Evolutionary conservation across 805 yeast species (phyloP).

Genomic region (Metschnikowia cerradonensis): DNA sequence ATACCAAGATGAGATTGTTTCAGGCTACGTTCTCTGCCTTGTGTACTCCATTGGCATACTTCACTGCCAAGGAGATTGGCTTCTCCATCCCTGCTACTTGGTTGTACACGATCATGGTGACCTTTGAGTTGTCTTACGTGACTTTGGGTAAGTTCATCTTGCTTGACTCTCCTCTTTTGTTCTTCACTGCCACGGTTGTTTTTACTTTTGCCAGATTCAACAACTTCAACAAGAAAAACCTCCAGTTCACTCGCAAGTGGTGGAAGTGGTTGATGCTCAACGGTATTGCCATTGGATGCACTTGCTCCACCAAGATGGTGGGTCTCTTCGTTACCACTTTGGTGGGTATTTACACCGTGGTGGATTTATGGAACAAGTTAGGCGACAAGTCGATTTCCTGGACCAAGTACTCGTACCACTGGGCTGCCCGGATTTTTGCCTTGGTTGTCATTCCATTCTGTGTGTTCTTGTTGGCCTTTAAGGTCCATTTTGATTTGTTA

Average conservation of each 20-base stretch:
- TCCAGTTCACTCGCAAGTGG: conserved; percentile 71
- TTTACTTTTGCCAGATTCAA: conserved; percentile 71
- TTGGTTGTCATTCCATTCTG: conserved; percentile 59
- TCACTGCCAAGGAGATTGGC: conserved; percentile 52
- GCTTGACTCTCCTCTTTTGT: conserved; percentile 84
- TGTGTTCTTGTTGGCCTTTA: conserved; percentile 64
- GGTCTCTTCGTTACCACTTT: conserved; percentile 86
- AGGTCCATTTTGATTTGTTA: conserved; percentile 69
- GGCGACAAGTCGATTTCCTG: conserved; percentile 60
- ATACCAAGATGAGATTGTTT: conserved; percentile 63
- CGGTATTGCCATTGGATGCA: conserved; percentile 85
- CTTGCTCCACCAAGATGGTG: conserved; percentile 93
- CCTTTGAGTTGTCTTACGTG: conserved; percentile 77
- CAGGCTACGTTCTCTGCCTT: conserved; percentile 65
- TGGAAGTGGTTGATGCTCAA: conserved; percentile 88
- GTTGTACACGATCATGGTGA: conserved; percentile 74
- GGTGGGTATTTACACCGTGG: conserved; percentile 86
- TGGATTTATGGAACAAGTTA: conserved; percentile 80
- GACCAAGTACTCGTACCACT: conserved; percentile 52
- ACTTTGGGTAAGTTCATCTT: conserved; percentile 86
- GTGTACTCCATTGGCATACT: conserved; percentile 66
- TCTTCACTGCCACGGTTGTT: conserved; percentile 83
- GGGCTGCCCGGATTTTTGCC: conserved; percentile 63
- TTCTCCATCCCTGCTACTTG: conserved; percentile 68
- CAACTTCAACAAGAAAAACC: conserved; percentile 44